Evolutionary conservation across 768 basidiomycete species (phyloP), one percentile per base, ranked within the genome.

Genomic region (Amyloporia xantha): DNA sequence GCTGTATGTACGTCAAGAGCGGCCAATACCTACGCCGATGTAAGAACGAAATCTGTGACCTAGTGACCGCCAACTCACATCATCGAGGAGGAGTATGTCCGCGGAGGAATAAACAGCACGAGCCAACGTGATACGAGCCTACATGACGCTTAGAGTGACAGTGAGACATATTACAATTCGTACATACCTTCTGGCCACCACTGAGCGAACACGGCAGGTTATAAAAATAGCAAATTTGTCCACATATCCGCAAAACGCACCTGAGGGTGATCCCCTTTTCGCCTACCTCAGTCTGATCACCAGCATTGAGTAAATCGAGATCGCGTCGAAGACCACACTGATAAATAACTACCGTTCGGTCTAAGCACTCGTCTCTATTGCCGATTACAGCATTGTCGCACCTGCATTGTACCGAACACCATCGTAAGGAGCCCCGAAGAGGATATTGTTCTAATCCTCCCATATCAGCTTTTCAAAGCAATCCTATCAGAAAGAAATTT

Each of bases 201-300:
- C 66, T 68, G 35, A n/a, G n/a, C n/a, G 5, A 38, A n/a, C n/a
- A n/a, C n/a, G n/a, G n/a, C n/a, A n/a, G n/a, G n/a, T n/a, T n/a
- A n/a, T n/a, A n/a, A n/a, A n/a, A n/a, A n/a, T n/a, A n/a, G n/a
- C n/a, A n/a, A n/a, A n/a, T n/a, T n/a, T n/a, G n/a, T n/a, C n/a
- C n/a, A n/a, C n/a, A n/a, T n/a, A n/a, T n/a, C n/a, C n/a, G n/a
- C n/a, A n/a, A 21, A 17, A 23, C 52, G 11, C 41, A 64, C 68
- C 68, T 71, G 24, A 72, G 51, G 2, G 71, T 77, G 2, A 77
- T 53, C 5, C 79, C 79, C 56, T 77, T 80, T 52, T 82, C 79
- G 12, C 79, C 79, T n/a, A 82, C 74, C 52, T 78, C 77, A 6
- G 77, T 77, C 47, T 66, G 45, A 51, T 78, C 77, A 0, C 77